phyloP scores from a whole-genome alignment of 345 rosid species.

The Toxicodendron radicans region DNA sequence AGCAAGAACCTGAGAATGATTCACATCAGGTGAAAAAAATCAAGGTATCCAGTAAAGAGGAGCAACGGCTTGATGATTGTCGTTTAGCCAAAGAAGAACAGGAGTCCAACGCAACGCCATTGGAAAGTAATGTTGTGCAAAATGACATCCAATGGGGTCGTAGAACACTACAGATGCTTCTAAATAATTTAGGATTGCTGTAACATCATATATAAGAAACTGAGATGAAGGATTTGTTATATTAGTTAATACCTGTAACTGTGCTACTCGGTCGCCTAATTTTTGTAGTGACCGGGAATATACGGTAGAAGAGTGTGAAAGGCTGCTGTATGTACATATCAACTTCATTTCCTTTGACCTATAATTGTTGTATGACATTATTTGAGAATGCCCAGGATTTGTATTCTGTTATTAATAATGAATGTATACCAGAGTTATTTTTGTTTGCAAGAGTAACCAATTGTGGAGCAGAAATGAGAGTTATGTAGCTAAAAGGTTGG shows the following conservation, averaged over 20 bases:
- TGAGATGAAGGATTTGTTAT: background rate
- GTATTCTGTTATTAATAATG: background rate
- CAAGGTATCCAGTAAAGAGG: conserved; percentile 6
- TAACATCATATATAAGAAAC: conserved; percentile 10
- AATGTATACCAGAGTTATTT: background rate
- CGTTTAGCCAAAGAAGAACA: conserved; percentile 25
- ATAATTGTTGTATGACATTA: background rate
- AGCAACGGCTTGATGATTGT: conserved; percentile 25
- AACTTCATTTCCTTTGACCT: background rate
- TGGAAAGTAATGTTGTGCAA: conserved; percentile 25
- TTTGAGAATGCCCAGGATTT: background rate
- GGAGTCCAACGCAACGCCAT: conserved; percentile 22
- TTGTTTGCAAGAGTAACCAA: background rate
- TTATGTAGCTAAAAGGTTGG: too few species aligned
- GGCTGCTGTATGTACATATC: background rate
- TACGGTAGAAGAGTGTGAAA: background rate
- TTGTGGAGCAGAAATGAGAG: too few species aligned
- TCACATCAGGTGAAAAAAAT: conserved; percentile 17
- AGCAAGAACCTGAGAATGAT: conserved; percentile 28
- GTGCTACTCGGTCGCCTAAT: background rate
- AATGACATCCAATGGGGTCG: conserved; percentile 73
- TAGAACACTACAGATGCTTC: conserved; percentile 51
- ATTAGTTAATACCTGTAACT: conserved; percentile 1
- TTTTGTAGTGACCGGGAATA: conserved; percentile 12
- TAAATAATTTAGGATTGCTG: conserved; percentile 49